Conservation (phyloP, 2,329 filamentous ascomycete species). For the Fusarium sp. region DNA sequence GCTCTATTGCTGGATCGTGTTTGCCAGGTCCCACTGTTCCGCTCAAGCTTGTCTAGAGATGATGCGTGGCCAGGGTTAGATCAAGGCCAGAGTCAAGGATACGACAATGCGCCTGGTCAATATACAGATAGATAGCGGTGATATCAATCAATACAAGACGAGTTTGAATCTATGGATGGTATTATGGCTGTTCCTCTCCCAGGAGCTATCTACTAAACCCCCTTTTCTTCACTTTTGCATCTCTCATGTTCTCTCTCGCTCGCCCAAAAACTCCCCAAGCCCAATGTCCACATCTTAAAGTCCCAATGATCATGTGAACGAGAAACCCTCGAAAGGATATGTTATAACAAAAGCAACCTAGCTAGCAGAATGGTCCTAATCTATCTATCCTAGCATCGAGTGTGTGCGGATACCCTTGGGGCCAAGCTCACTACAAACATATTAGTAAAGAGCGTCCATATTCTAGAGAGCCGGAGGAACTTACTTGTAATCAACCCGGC, state of each 20-base stretch:
- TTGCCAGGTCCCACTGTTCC: neutral
- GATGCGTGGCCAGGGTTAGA: too few relatives aligned
- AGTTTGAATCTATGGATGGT: slow-evolving; percentile 34
- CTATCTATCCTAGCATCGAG: slow-evolving; percentile 61
- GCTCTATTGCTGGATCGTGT: neutral
- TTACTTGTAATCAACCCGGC: slow-evolving; percentile 71
- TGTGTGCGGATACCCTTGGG: slow-evolving; percentile 66
- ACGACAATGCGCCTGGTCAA: too few relatives aligned
- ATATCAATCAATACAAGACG: slow-evolving; percentile 31
- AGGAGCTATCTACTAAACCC: neutral
- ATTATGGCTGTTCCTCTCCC: slow-evolving; percentile 19
- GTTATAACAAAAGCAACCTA: slow-evolving; percentile 22
- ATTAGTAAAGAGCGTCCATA: slow-evolving; percentile 24
- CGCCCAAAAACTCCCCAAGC: slow-evolving; percentile 35
- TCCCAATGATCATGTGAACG: neutral
- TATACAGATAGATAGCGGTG: neutral
- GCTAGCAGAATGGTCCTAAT: neutral
- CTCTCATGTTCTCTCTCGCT: slow-evolving; percentile 37
- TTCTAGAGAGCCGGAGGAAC: slow-evolving; percentile 40
- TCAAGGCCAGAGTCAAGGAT: too few relatives aligned
- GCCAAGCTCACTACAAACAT: slow-evolving; percentile 61
- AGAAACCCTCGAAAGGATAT: neutral
- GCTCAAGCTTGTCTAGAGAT: neutral
- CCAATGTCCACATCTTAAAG: slow-evolving; percentile 27
- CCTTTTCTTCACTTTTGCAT: slow-evolving; percentile 15